Conservation (phyloP, 78 protist species). For the Polysphondylium violaceum region DNA sequence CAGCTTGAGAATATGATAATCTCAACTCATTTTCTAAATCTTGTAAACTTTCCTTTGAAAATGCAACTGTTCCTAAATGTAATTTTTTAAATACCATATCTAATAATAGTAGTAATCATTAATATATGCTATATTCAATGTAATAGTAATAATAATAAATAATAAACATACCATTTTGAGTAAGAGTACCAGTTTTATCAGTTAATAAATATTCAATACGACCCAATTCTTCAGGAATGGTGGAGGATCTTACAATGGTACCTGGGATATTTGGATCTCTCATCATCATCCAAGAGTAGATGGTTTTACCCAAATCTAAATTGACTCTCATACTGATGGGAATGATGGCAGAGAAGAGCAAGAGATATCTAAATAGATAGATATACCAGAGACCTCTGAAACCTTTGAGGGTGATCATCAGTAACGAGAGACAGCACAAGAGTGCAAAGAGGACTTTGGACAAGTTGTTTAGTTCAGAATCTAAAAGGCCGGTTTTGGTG, state of each 20-base stretch:
- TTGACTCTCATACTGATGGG: slow-evolving; percentile 94
- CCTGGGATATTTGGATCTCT: slow-evolving; percentile 82
- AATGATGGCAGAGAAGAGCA: slow-evolving; percentile 97
- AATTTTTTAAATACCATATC: slow-evolving; percentile 93
- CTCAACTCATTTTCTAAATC: slow-evolving; percentile 66
- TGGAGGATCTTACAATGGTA: slow-evolving; percentile 91
- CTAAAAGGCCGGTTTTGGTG: slow-evolving; percentile 94
- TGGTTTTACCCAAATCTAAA: slow-evolving; percentile 71
- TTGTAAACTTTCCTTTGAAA: slow-evolving; percentile 77
- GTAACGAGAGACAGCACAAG: slow-evolving; percentile 84
- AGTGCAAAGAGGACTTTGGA: slow-evolving; percentile 90
- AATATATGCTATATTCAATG: not conserved
- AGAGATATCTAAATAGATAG: slow-evolving; percentile 91
- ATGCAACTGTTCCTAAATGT: slow-evolving; percentile 88
- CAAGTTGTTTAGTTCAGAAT: slow-evolving; percentile 91
- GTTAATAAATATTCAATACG: slow-evolving; percentile 94
- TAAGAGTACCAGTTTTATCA: slow-evolving; percentile 99
- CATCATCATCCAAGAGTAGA: slow-evolving; percentile 69
- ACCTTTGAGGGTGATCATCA: slow-evolving; percentile 88
- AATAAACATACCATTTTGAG: slow-evolving; percentile 89
- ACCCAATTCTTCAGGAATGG: slow-evolving; percentile 99
- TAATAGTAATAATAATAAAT: not conserved
- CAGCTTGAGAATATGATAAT: not conserved
- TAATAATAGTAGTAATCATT: not conserved
- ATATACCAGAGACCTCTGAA: slow-evolving; percentile 88